Percentiles rank a stretch among this genome's conserved stretches.
These are phyloP conservation scores for Diaporthe citrichinensis DNA, from an alignment of 2,329 filamentous ascomycete genomes.

Conservation along the genomic window DNA sequence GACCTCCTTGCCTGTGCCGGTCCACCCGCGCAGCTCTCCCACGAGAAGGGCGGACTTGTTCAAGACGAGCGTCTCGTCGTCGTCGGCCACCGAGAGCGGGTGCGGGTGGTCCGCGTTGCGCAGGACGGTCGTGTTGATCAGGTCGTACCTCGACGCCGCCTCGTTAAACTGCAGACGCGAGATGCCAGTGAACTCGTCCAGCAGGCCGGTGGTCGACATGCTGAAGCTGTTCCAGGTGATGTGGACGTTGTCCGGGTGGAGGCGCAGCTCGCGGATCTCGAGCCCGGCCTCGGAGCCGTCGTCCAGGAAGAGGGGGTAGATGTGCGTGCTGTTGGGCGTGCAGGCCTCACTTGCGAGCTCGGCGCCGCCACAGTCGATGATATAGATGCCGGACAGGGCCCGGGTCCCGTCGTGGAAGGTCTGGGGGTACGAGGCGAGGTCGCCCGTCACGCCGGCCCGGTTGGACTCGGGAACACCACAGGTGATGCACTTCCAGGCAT, in stretches of 20 bases:
- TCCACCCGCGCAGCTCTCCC: constrained; percentile 62
- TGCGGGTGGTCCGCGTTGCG: constrained; percentile 44
- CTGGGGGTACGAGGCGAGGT: constrained; percentile 56
- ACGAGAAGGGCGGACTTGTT: constrained; percentile 52
- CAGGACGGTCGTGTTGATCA: constrained; percentile 56
- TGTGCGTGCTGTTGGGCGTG: constrained; percentile 52
- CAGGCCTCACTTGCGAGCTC: constrained; percentile 54
- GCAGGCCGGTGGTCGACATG: constrained; percentile 19
- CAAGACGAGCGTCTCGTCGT: constrained; percentile 49
- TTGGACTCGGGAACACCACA: constrained; percentile 57
- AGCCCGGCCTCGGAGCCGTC: constrained; percentile 53
- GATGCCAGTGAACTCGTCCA: constrained; percentile 52
- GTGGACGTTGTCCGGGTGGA: constrained; percentile 61
- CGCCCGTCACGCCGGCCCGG: constrained; percentile 10
- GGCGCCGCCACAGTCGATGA: constrained; percentile 55
- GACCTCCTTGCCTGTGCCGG: constrained; percentile 56
- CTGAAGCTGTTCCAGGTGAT: constrained; percentile 58
- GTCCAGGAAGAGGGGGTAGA: constrained; percentile 58
- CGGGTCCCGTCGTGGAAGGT: constrained; percentile 56
- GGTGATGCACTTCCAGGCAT: constrained; percentile 63
- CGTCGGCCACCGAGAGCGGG: constrained; percentile 43
- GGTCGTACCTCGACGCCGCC: constrained; percentile 54
- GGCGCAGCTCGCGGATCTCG: constrained; percentile 56
- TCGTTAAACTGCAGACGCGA: constrained; percentile 58
- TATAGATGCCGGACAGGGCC: constrained; percentile 51